Base-by-base conservation (phyloP, 2,329 filamentous ascomycete genomes). In the Fusarium sp. region DNA sequence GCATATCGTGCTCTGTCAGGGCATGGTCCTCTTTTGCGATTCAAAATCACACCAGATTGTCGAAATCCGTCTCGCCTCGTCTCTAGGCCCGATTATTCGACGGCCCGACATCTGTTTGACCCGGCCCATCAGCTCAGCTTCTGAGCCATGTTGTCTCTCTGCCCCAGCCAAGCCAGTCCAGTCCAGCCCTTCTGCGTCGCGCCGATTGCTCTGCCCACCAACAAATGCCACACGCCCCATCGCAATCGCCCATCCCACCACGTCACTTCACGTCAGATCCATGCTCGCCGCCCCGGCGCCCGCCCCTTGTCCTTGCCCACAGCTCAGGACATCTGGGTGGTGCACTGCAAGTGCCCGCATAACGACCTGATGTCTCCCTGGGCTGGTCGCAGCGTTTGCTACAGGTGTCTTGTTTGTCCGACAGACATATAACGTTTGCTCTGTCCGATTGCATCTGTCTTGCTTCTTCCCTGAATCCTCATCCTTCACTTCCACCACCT, bases 211-310 rank as follows among this genome's bases (percentile, higher is more conserved):
- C 75, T 75, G 59, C 73, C 76, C 75, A 76, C 75, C 52, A 70
- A 70, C 66, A 70, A 75, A 71, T 71, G 70, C 75, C 75, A 78
- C 67, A 66, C 69, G 65, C 76, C 76, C 69, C 74, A 77, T 75
- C 67, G 67, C 66, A 72, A 76, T 76, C 67, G 67, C 56, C 68
- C 56, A 71, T 77, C 72, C 72, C 74, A 78, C 74, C 77, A 78
- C 77, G 77, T 78, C 77, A 78, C 77, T 79, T 78, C 77, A 76
- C 73, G 73, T 71, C 76, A 78, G 75, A 78, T 76, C 76, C 75
- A 74, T 68, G 72, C 66, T 72, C 41, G 67, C 70, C 59, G 70
- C 67, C 61, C 70, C 66, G 73, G 70, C 66, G 66, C 58, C 64
- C 61, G 63, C 70, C 71, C 76, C 76, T 72, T 77, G 76, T 67